Conservation (phyloP, 2,329 filamentous ascomycete species). For the Pseudomassariella vexata region DNA sequence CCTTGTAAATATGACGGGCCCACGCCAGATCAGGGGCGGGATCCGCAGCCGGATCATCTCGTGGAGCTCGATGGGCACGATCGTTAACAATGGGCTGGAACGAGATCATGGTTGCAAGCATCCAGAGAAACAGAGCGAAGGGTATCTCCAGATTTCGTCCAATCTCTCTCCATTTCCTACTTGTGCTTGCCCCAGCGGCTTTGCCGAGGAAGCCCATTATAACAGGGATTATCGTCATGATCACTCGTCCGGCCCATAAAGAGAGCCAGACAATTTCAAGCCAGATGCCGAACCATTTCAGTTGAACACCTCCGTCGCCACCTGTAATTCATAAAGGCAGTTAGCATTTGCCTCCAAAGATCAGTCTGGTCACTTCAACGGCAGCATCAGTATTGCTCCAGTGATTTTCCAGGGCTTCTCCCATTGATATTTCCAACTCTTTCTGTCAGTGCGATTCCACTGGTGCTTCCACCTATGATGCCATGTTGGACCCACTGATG, state of each 20-base stretch:
- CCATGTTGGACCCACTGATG: too few relatives aligned
- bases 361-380: too few relatives aligned
- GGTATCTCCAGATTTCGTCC: conserved; percentile 81
- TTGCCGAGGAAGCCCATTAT: conserved; percentile 52
- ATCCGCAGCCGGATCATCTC: conserved; percentile 42
- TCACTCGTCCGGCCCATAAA: conserved; percentile 68
- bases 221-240: conserved; percentile 44
- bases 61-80: conserved; percentile 34
- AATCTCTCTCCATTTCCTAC: conserved; percentile 90
- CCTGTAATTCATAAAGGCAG: too few relatives aligned
- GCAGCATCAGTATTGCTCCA: too few relatives aligned
- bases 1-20: too few relatives aligned
- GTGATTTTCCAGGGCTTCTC: too few relatives aligned
- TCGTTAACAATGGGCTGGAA: conserved; percentile 75
- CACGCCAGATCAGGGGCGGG: too few relatives aligned
- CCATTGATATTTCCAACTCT: too few relatives aligned
- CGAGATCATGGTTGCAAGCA: conserved; percentile 78
- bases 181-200: conserved; percentile 73
- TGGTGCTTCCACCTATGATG: too few relatives aligned
- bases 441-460: too few relatives aligned
- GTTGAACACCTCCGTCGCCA: conserved; percentile 65
- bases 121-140: conserved; percentile 85
- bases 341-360: too few relatives aligned
- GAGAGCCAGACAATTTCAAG: conserved; percentile 89
- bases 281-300: conserved; percentile 95